Conservation (phyloP, 768 basidiomycete genomes). For the Collybia mongolica region DNA sequence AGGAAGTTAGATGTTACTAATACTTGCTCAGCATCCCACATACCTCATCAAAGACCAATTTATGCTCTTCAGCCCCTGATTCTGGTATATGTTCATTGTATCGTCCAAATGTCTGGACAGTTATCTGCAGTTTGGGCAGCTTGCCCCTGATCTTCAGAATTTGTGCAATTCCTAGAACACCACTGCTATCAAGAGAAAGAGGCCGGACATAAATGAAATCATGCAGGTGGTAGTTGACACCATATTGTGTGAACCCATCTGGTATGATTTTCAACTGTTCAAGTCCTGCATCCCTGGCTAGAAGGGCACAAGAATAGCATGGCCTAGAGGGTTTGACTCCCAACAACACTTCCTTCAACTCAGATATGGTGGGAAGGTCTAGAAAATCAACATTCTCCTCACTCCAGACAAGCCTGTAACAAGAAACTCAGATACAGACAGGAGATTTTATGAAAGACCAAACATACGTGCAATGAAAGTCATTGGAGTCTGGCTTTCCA, state of each 20-base stretch:
- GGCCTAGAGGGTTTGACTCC: slow-evolving; percentile 28
- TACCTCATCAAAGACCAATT: slow-evolving; percentile 41
- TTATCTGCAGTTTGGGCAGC: slow-evolving; percentile 21
- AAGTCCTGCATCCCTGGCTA: slow-evolving; percentile 21
- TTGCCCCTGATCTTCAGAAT: slow-evolving; percentile 37
- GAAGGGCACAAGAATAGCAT: slow-evolving; percentile 51
- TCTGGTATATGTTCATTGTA: slow-evolving; percentile 36
- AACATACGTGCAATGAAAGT: slow-evolving; percentile 59
- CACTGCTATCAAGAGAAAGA: slow-evolving; percentile 20
- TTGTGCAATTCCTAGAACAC: slow-evolving; percentile 54
- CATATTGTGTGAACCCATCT: slow-evolving; percentile 38
- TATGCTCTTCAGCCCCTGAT: slow-evolving; percentile 2
- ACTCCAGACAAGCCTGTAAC: slow-evolving; percentile 50
- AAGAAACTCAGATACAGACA: slow-evolving; percentile 1
- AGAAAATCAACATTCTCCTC: slow-evolving; percentile 43
- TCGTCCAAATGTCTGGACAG: slow-evolving; percentile 44
- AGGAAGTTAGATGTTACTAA: not conserved
- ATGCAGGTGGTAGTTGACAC: slow-evolving; percentile 48
- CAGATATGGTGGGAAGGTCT: slow-evolving; percentile 37
- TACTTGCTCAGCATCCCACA: slow-evolving; percentile 6
- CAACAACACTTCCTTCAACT: slow-evolving; percentile 22
- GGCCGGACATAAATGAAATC: slow-evolving; percentile 64
- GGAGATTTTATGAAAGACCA: not conserved
- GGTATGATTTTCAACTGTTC: slow-evolving; percentile 23
- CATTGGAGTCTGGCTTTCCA: slow-evolving; percentile 31